Evolutionary conservation across 1,284 basidiomycete genomes (phyloP), one percentile per base, ranked within the genome.

Genomic region (Tetrapyrgos nigripes): DNA sequence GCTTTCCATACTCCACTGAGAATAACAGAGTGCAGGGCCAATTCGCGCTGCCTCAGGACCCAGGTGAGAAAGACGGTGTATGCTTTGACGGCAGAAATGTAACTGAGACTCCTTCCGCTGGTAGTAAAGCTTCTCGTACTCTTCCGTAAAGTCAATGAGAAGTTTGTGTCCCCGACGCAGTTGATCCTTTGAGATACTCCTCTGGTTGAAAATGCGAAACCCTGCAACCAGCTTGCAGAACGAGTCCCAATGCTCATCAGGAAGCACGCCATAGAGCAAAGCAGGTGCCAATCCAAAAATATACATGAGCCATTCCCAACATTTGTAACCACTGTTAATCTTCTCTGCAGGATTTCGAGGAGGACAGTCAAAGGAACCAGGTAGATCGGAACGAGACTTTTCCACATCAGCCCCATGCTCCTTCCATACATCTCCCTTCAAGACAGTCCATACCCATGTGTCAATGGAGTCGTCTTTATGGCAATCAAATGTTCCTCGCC

Each of bases 1-100:
- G 1, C 55, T 55, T 28, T 73, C 70, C 61, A 72, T 59, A 0
- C 66, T 66, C 66, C 66, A 70, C 55, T 72, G 70, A 1, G 64
- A 52, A 2, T 31, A 43, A 21, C 33, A 37, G 1, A 50, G 50
- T 1, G 35, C 48, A 17, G 67, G 65, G 10, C 70, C 70, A n/a
- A 66, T 27, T 2, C 61, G 62, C 11, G 40, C 10, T 6, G 47
- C 48, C 43, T 73, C 65, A 1, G 37, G 50, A 23, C 54, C 48
- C 2, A 63, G 17, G 54, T 73, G 70, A n/a, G 28, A 9, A 0
- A 66, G 35, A 1, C 29, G 33, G 46, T 72, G 71, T 3, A 73
- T 57, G 43, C 62, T 57, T n/a, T 57, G 70, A 0, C 64, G 63
- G n/a, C 58, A 47, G 45, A 70, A 69, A 45, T 71, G 68, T 23